Evolutionary conservation across 495 filamentous ascomycete species (phyloP), one percentile per base, ranked within the genome.

Genomic region (Bryoglossum gracile): DNA sequence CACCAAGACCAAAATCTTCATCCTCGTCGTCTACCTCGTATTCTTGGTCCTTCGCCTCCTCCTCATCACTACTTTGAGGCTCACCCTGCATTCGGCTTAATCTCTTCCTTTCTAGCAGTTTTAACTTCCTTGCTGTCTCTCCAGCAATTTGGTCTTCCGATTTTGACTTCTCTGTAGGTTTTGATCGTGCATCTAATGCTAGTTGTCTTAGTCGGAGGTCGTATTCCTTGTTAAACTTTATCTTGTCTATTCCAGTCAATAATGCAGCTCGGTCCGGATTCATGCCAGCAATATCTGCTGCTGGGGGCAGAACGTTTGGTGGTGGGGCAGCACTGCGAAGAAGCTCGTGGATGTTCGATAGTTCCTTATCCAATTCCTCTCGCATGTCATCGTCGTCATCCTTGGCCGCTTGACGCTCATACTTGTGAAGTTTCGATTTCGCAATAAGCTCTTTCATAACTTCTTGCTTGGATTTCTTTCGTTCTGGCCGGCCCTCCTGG

Each of bases 391-490:
- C 89, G 58, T 98, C 90, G 37, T 95, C 89, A 50, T 97, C 92
- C 63, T 96, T 98, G 6, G 78, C 77, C 46, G 87, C 80, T 68
- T 97, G 94, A 17, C 92, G 82, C 66, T 96, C 89, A 50, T 87
- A 84, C 67, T 94, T 97, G 72, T 95, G 74, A 22, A 86, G 74
- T 62, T 97, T 99, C 2, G 94, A 97, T 66, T 97, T 99, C 30
- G 89, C 85, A 51, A 97, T 97, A 50, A 97, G 80, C 65, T 98
- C 94, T 56, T 91, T 84, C 84, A 96, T 95, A 25, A 97, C 86
- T 61, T 99, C 92, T 38, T 88, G 79, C 63, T 91, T 96, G 16
- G 81, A 85, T 68, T 95, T 99, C 61, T 95, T 95, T 35, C 81
- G 74, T 52, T 87, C 84, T 0, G 86, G 82, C 21, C 79, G 74